Evolutionary conservation across 768 basidiomycete genomes (phyloP), one percentile per base, ranked within the genome.

Genomic region (Dentipellis fragilis): DNA sequence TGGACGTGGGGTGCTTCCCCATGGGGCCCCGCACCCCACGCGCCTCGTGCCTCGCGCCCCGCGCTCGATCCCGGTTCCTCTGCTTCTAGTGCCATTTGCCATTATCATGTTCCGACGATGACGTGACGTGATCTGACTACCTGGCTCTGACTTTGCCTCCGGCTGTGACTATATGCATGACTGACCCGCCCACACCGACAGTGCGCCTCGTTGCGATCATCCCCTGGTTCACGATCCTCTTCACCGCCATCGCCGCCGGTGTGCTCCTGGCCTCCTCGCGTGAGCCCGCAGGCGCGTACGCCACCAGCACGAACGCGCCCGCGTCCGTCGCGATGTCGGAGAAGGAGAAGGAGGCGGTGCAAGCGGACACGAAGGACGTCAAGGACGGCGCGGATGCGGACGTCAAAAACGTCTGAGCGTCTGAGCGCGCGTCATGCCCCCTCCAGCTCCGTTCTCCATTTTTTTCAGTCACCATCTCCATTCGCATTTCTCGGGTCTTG

Each of bases 221-320:
- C 34, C 77, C 79, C 1, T 84, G 81, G 81, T 68, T 80, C 58
- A 62, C 78, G 0, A 57, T 75, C 58, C 59, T 79, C 6, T 76
- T 75, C 57, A 67, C 71, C 16, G 36, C 67, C 49, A 66, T 68
- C 51, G 64, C 77, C 9, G 69, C 73, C 19, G 61, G 66, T 34
- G 64, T 75, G 51, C 59, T 72, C 7, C 70, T 71, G 54, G 14
- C 67, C 2, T 68, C 74, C 14, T 63, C 69, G 16, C 53, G 61
- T 19, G 60, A 23, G 17, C 12, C 12, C 22, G 48, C 48, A 29
- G 29, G 29, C 29, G 29, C 6, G 29, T 29, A 29, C 29, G 29
- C 29, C 17, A 0, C 22, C 23, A 7, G 42, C n/a, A 12, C 16
- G 12, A 45, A 1, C 19, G 19, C 42, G 17, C 40, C 14, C n/a